phyloP scores from a whole-genome alignment of 164 flowering plant genomes.

The Kingdonia uniflora region DNA sequence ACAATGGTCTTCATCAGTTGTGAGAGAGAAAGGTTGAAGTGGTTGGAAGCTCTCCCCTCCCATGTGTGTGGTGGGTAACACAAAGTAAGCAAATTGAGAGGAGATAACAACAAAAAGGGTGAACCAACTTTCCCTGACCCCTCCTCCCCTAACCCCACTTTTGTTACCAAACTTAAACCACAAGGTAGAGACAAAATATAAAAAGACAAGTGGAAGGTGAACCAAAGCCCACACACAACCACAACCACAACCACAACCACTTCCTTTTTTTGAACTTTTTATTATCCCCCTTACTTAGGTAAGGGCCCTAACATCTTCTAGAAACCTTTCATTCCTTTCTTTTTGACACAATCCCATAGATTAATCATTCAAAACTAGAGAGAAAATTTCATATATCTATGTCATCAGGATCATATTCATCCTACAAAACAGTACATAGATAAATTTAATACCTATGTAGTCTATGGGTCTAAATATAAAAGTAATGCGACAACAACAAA shows the following conservation, averaged over 20 bases:
- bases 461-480: too few relatives aligned
- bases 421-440: too few relatives aligned
- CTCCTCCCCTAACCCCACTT: conserved; percentile 9
- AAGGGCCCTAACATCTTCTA: conserved; percentile 32
- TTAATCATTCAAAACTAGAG: too few relatives aligned
- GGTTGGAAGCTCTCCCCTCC: background rate
- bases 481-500: too few relatives aligned
- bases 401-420: too few relatives aligned
- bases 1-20: too few relatives aligned
- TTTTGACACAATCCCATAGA: background rate
- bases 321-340: conserved; percentile 21
- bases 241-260: conserved; percentile 18
- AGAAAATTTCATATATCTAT: too few relatives aligned
- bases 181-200: conserved; percentile 21
- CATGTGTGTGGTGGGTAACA: conserved; percentile 18
- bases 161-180: conserved; percentile 39
- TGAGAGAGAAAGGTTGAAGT: too few relatives aligned
- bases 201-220: conserved; percentile 49
- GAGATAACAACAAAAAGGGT: conserved; percentile 15
- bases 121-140: conserved; percentile 8
- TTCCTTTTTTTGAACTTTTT: conserved; percentile 11
- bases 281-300: conserved; percentile 7
- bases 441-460: too few relatives aligned
- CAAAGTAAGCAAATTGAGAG: conserved; percentile 14
- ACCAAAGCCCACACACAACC: conserved; percentile 53